Conservation (phyloP, 2,329 filamentous ascomycete genomes). For the Fusarium cicatricum region DNA sequence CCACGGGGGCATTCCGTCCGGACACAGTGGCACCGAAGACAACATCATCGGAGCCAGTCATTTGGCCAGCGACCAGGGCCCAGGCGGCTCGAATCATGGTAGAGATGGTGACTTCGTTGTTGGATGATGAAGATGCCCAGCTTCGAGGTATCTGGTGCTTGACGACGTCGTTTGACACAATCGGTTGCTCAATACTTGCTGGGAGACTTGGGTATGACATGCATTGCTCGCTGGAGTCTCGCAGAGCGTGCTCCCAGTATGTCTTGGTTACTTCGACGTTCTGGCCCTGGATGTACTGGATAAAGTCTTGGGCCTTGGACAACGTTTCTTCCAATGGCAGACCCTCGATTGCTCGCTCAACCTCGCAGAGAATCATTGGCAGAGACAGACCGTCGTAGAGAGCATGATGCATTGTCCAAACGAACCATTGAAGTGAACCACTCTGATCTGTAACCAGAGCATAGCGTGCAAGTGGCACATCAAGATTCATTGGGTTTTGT, state of each 20-base stretch:
- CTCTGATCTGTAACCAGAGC: not conserved
- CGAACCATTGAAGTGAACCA: not conserved
- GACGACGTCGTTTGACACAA: constrained; percentile 55
- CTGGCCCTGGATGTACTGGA: constrained; percentile 52
- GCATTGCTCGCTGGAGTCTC: not conserved
- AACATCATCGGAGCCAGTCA: constrained; percentile 52
- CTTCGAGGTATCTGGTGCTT: constrained; percentile 53
- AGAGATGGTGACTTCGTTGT: constrained; percentile 11
- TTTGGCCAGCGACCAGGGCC: constrained; percentile 58
- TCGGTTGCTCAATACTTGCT: constrained; percentile 48
- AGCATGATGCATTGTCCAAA: constrained; percentile 33
- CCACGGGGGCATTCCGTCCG: constrained; percentile 44
- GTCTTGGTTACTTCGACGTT: constrained; percentile 47
- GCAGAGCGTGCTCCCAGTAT: constrained; percentile 54
- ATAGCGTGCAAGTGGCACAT: not conserved
- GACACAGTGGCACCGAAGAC: constrained; percentile 55
- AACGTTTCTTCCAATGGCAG: not conserved
- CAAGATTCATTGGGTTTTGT: not conserved
- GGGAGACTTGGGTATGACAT: constrained; percentile 52
- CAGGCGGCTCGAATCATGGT: constrained; percentile 52
- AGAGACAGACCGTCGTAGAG: constrained; percentile 39
- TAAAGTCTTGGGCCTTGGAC: constrained; percentile 52
- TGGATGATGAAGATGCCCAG: not conserved
- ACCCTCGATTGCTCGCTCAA: not conserved
- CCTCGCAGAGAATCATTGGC: not conserved